Conservation (phyloP, 1,284 basidiomycete species). For the Agaricales sp. region DNA sequence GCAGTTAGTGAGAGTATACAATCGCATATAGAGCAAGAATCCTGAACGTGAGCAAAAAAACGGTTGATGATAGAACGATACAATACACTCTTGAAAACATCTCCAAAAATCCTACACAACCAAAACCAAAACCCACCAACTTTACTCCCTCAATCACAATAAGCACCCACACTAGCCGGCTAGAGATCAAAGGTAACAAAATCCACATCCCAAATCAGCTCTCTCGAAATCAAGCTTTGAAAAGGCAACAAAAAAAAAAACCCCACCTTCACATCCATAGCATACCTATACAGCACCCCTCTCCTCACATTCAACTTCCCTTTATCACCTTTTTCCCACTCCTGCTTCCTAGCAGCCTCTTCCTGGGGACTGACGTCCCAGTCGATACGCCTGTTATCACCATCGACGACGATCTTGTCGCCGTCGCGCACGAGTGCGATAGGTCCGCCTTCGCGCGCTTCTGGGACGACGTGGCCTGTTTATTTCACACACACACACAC, state of each 20-base stretch:
- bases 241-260: slow-evolving; percentile 3
- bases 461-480: slow-evolving; percentile 83
- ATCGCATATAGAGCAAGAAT: too few relatives aligned
- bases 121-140: too few relatives aligned
- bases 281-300: slow-evolving; percentile 66
- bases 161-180: slow-evolving; percentile 72
- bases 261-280: slow-evolving; percentile 72
- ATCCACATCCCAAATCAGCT: slow-evolving; percentile 9
- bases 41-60: too few relatives aligned
- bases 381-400: slow-evolving; percentile 69
- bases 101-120: too few relatives aligned
- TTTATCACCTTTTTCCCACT: slow-evolving; percentile 65
- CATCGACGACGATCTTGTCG: slow-evolving; percentile 77
- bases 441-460: slow-evolving; percentile 88
- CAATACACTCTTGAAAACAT: too few relatives aligned
- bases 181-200: slow-evolving; percentile 18
- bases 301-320: slow-evolving; percentile 59
- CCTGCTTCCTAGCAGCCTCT: slow-evolving; percentile 54
- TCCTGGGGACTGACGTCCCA: slow-evolving; percentile 81
- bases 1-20: too few relatives aligned
- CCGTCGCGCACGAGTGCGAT: slow-evolving; percentile 84
- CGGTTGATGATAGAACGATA: too few relatives aligned
- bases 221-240: not conserved
- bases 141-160: slow-evolving; percentile 66
- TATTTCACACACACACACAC: too few relatives aligned